Evolutionary conservation across 768 basidiomycete genomes (phyloP), one percentile per base, ranked within the genome.

Genomic region (Russula griseocarnosa): DNA sequence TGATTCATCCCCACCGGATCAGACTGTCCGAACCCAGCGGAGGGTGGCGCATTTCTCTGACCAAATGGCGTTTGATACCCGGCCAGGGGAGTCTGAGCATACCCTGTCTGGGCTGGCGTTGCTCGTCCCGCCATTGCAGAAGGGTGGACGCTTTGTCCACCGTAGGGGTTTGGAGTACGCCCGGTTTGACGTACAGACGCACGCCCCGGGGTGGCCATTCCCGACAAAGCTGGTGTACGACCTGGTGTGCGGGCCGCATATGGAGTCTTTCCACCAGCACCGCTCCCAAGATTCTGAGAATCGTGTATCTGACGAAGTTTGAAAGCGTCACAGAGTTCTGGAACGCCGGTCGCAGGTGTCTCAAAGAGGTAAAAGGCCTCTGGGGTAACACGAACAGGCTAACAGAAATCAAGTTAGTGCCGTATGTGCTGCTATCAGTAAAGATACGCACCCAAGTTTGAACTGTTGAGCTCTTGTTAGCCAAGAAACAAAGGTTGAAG

Each of bases 251-350:
- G 84, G n/a, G 87, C 88, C 32, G 81, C 85, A 67, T 86, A 92
- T 0, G 93, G 92, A 0, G 93, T 94, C 72, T 87, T 92, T 10
- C 87, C 87, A 51, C 87, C 86, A 5, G 75, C 76, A 13, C 78
- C 73, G 68, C 70, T 77, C 72, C 72, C 83, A 62, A 78, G 78
- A 80, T 79, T 88, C 79, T 80, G 79, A n/a, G 88, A 87, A 74
- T 90, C 87, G 69, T 91, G 86, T 50, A 90, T 77, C 77, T 92
- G 89, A 69, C 89, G 88, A 66, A 47, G 60, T 85, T 98, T 98
- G 85, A 98, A 98, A 22, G 95, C 94, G 73, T 98, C 95, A 67
- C 96, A 97, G 5, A 98, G 77, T 74, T 97, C 94, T 5, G 91
- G 87, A 28, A 98, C 92, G 42, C 92, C 94, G 8, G 91, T 86